A percentile compares a stretch with the other conserved stretches of the same genome.
These are phyloP conservation scores for Fallopia convolvulus DNA, from an alignment of 148 eudicot genomes.

Conservation along the genomic window DNA sequence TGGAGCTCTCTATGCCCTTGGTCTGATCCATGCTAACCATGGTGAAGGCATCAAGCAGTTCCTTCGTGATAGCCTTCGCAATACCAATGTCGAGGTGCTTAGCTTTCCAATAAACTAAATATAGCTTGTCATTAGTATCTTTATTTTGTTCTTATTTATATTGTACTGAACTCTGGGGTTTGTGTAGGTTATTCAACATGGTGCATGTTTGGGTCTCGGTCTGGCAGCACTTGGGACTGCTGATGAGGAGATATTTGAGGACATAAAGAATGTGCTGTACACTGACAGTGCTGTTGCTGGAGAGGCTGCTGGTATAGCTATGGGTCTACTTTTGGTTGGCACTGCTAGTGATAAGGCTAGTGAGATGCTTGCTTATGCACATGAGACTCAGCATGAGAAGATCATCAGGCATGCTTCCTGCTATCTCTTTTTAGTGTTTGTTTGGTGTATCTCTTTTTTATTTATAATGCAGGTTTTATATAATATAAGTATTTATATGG, in stretches of 20 bases:
- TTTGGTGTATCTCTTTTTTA: neutral
- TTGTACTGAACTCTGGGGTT: constrained; percentile 5
- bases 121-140: neutral
- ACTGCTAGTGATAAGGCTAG: constrained; percentile 93
- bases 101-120: constrained; percentile 1
- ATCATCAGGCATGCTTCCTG: constrained; percentile 64
- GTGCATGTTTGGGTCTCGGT: constrained; percentile 94
- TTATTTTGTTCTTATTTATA: neutral
- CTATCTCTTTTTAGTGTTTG: neutral
- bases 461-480: too few species aligned
- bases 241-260: constrained; percentile 84
- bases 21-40: constrained; percentile 96
- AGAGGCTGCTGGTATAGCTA: constrained; percentile 95
- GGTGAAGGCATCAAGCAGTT: constrained; percentile 96
- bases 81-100: constrained; percentile 81
- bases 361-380: constrained; percentile 99
- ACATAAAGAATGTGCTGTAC: constrained; percentile 78
- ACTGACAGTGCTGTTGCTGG: constrained; percentile 99
- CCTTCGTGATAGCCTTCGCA: constrained; percentile 82
- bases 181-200: constrained; percentile 92
- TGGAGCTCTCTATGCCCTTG: constrained; percentile 93
- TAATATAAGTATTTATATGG: too few species aligned
- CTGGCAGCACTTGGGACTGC: constrained; percentile 96
- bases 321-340: constrained; percentile 98
- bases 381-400: constrained; percentile 98